Conservation (phyloP, 192 early-diverging fungal species). For the Helicostylum pulchrum region DNA sequence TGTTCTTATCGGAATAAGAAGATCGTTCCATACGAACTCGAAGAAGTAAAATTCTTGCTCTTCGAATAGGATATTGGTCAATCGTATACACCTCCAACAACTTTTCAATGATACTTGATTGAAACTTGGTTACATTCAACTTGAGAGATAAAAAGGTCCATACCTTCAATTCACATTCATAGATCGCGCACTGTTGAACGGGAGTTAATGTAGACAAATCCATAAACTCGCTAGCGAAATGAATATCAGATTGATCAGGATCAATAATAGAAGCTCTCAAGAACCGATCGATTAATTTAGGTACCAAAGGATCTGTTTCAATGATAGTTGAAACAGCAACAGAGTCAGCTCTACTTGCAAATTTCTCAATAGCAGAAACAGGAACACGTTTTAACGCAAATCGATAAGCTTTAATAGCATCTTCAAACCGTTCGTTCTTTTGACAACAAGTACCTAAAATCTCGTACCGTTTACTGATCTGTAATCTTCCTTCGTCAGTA, state of each 20-base stretch:
- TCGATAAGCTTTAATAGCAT: constrained; percentile 17
- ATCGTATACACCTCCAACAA: constrained; percentile 30
- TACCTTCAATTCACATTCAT: constrained; percentile 33
- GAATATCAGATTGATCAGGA: neutral
- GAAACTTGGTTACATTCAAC: constrained; percentile 15
- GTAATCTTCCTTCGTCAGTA: constrained; percentile 23
- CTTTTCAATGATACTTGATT: constrained; percentile 28
- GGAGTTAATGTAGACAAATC: neutral
- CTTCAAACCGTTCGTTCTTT: constrained; percentile 35
- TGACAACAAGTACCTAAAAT: constrained; percentile 36
- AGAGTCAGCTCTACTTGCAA: constrained; percentile 9
- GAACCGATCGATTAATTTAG: constrained; percentile 32
- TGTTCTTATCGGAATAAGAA: neutral
- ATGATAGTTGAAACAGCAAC: constrained; percentile 4
- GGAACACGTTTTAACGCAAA: constrained; percentile 23
- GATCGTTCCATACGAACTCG: constrained; percentile 15
- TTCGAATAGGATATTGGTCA: constrained; percentile 34
- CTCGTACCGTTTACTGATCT: constrained; percentile 48
- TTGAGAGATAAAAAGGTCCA: constrained; percentile 9
- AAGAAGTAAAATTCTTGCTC: constrained; percentile 33
- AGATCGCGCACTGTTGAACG: constrained; percentile 13
- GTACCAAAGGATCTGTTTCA: constrained; percentile 17
- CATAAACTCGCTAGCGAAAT: constrained; percentile 14
- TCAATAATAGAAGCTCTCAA: constrained; percentile 22
- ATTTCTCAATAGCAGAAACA: constrained; percentile 10